Evolutionary conservation across 2,329 filamentous ascomycete species (phyloP).

Genomic region (Trichoderma sp.): DNA sequence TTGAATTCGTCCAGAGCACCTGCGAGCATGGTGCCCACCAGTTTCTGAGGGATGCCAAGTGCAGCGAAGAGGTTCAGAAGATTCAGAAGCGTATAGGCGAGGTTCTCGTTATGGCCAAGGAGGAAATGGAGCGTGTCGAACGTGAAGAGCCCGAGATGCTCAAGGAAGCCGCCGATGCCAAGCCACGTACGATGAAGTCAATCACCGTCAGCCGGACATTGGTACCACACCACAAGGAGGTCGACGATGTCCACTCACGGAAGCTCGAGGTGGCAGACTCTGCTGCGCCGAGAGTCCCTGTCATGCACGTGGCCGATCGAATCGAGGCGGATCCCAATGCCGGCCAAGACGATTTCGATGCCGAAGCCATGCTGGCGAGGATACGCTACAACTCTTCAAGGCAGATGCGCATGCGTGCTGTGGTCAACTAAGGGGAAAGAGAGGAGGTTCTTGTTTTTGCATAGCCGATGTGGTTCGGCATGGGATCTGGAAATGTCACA

Average conservation of each 20-base stretch:
- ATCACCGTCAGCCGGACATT: constrained; percentile 52
- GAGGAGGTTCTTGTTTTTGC: neutral
- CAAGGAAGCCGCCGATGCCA: constrained; percentile 39
- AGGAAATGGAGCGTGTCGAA: constrained; percentile 56
- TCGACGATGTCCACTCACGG: constrained; percentile 26
- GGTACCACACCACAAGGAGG: constrained; percentile 30
- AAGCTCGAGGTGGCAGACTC: constrained; percentile 24
- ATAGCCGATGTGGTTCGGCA: constrained; percentile 3
- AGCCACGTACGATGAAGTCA: constrained; percentile 49
- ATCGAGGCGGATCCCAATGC: constrained; percentile 36
- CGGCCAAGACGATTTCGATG: constrained; percentile 44
- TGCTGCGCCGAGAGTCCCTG: constrained; percentile 22
- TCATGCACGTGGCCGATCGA: constrained; percentile 23
- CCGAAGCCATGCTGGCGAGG: constrained; percentile 38
- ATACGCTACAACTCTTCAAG: constrained; percentile 44
- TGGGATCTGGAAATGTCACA: constrained; percentile 11
- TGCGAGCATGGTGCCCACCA: constrained; percentile 88
- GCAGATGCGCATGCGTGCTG: constrained; percentile 34
- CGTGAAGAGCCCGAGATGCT: constrained; percentile 50
- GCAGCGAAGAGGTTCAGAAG: constrained; percentile 69
- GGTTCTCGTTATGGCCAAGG: constrained; percentile 58
- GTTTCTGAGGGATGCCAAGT: constrained; percentile 83
- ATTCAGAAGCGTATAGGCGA: constrained; percentile 64
- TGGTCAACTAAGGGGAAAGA: constrained; percentile 2
- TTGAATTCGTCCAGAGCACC: constrained; percentile 76